Evolutionary conservation across 768 basidiomycete genomes (phyloP), one percentile per base, ranked within the genome.

Genomic region (Epithele typhae): DNA sequence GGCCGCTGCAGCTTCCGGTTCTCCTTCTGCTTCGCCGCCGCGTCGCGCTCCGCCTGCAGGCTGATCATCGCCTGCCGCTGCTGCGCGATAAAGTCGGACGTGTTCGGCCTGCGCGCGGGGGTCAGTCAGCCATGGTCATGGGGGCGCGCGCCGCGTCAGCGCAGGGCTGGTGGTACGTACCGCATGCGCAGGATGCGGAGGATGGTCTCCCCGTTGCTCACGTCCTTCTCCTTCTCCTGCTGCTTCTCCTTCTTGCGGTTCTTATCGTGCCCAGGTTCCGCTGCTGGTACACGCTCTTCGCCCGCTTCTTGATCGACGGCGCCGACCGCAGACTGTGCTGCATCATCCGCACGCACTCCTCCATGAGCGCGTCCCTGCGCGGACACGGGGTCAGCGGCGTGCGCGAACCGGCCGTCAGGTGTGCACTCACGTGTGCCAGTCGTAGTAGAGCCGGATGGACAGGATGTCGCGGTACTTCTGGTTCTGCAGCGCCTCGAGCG

Each of bases 191-290:
- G 72, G 53, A 99, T 94, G 47, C 92, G 75, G 74, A 99, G 80
- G 48, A 98, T 96, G 30, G 87, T 92, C 68, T 98, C 92, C 42
- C 88, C 91, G 45, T 68, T 78, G 47, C 82, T 65, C 3, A 77
- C 75, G 47, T 87, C 84, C 49, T 85, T 82, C 64, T 90, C 79
- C 49, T 85, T 82, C 65, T 90, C 79, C 56, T 90, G 74, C 61
- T 82, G 78, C 74, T 94, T 93, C 71, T 95, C 91, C 64, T 82
- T 82, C 76, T 97, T 97, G 53, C 92, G 79, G 58, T 93, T 82
- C 65, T 85, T 85, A 99, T 98, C 6, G 96, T 99, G 10, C 95
- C 95, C 5, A 98, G 78, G 64, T 97, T 99, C 40, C 92, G 82
- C 59, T 95, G 93, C 11, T 82, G 73, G 54, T 92, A 89, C 17